Base-by-base conservation (phyloP, 2,329 filamentous ascomycete species). In the Pestalotiopsis sp. region DNA sequence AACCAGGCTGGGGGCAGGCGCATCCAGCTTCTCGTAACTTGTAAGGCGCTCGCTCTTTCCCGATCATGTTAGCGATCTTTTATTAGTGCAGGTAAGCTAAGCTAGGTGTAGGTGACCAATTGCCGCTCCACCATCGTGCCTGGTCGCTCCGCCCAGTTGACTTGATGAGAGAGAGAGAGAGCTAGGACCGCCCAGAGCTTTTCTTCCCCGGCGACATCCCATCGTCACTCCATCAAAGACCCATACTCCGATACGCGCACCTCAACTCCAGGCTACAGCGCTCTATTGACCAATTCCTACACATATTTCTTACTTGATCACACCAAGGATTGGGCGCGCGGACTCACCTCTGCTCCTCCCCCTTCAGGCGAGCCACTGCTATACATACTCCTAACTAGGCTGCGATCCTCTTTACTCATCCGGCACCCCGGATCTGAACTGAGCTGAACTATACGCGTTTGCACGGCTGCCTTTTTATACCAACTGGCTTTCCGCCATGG, bases 401-500 rank as follows among this genome's bases (percentile, higher is more conserved):
- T 52, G 20, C 45, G 45, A 52, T 52, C 45, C 5, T 52, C 45
- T 52, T 20, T n/a, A 52, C 20, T 52, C 2, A 17, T 52, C 45
- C 45, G 45, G 45, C 3, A 52, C 45, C 45, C 45, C 5, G 5
- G 5, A 52, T 52, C 45, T 11, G n/a, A 52, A n/a, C 45, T 52
- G 45, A 52, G 45, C 45, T 52, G 17, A 52, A 70, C n/a, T 7
- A 38, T 23, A 62, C 27, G 36, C 59, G 31, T 45, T 31, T 27
- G 61, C 31, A 12, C 59, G 38, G 31, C 41, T 39, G 39, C 23
- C 25, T 36, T 60, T 64, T 3, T 13, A 49, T 52, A 38, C 9
- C n/a, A 38, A 3, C 31, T 5, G 14, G 27, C 9, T 36, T 39
- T 5, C 12, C 39, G 59, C 31, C 72, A 90, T 90, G 88, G 82